These are phyloP conservation scores for Tetrastigma voinierianum DNA, from an alignment of 164 flowering plant genomes.

Conservation along the genomic window DNA sequence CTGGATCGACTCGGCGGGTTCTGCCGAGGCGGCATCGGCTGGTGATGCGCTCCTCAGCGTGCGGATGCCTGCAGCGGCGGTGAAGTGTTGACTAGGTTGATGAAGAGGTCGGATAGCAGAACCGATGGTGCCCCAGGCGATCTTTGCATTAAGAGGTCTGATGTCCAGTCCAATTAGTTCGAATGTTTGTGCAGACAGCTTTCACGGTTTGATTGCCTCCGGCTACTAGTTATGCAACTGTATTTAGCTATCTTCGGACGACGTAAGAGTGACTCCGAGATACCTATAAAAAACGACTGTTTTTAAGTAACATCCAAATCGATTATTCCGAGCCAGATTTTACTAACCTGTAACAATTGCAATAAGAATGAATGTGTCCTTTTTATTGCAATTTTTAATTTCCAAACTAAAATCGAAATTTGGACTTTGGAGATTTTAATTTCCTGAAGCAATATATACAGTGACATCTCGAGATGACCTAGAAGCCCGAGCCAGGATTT, in stretches of 20 bases:
- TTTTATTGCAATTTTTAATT: no score
- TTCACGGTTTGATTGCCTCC: constrained; percentile 51
- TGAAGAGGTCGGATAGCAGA: constrained; percentile 38
- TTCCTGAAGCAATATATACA: no score
- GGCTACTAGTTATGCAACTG: constrained; percentile 54
- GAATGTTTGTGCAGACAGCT: constrained; percentile 41
- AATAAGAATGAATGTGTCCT: no score
- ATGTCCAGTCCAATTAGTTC: constrained; percentile 64
- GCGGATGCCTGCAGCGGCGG: constrained; percentile 52
- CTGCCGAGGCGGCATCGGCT: constrained; percentile 34
- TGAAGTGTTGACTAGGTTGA: constrained; percentile 59
- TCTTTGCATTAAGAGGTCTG: constrained; percentile 61
- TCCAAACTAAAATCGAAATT: no score
- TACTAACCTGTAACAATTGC: no score
- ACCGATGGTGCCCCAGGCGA: constrained; percentile 56
- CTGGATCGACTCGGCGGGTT: constrained; percentile 45
- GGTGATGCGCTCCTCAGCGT: constrained; percentile 39
- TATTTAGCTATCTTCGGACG: constrained; percentile 48
- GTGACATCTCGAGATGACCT: no score
- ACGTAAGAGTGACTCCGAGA: constrained; percentile 50
- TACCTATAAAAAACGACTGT: constrained; percentile 29
- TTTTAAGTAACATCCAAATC: no score
- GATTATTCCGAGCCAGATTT: no score
- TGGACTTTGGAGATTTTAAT: no score
- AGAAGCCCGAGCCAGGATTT: no score